These are phyloP conservation scores for Aureobasidium uvarum DNA, from an alignment of 2,329 filamentous ascomycete species.

Conservation along the genomic window DNA sequence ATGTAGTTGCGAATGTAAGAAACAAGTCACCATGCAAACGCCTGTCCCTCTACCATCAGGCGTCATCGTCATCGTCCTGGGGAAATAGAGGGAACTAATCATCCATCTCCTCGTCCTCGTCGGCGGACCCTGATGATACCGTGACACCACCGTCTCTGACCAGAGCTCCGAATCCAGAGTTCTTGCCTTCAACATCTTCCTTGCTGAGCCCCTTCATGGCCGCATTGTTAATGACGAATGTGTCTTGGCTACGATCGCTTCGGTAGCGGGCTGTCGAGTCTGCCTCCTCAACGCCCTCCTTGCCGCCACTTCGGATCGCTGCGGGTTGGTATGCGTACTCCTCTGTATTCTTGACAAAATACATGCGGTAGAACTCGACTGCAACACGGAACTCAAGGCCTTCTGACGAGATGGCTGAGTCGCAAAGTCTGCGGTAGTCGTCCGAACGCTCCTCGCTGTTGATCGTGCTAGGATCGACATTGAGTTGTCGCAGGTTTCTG, in stretches of 20 bases:
- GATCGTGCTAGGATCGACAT: constrained; percentile 34
- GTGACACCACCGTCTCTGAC: constrained; percentile 29
- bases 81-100: constrained; percentile 8
- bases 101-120: constrained; percentile 30
- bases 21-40: neutral
- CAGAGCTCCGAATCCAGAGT: constrained; percentile 35
- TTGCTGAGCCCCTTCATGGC: constrained; percentile 50
- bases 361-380: constrained; percentile 45
- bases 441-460: constrained; percentile 27
- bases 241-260: constrained; percentile 43
- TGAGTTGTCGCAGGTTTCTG: constrained; percentile 42
- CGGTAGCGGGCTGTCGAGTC: constrained; percentile 38
- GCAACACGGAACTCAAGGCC: constrained; percentile 49
- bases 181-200: constrained; percentile 49
- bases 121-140: constrained; percentile 27
- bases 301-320: constrained; percentile 38
- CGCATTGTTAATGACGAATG: constrained; percentile 45
- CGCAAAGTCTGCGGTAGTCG: constrained; percentile 29
- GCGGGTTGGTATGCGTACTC: constrained; percentile 45
- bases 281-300: constrained; percentile 39
- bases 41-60: neutral
- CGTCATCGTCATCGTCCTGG: neutral
- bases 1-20: neutral
- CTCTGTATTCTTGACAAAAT: constrained; percentile 45
- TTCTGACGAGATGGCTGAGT: constrained; percentile 36